Base-by-base conservation (phyloP, 1,284 basidiomycete genomes). In the Heterobasidion parviporum region DNA sequence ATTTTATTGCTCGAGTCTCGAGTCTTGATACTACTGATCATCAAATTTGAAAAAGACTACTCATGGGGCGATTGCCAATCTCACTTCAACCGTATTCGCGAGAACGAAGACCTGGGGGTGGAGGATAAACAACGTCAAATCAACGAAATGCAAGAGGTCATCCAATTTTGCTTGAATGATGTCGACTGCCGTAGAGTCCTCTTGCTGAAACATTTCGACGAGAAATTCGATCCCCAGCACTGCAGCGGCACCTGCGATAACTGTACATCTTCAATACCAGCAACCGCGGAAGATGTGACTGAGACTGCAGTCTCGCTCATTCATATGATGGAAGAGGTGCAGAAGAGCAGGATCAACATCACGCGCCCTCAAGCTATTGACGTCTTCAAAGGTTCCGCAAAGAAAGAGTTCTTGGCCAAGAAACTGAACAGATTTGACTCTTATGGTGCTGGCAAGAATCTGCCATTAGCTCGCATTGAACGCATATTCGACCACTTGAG, bases 141-240 rank as follows among this genome's bases (percentile, higher is more conserved):
- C 50, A 76, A 79, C 20, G 80, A 78, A 34, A 68, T 90, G 34
- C 65, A 72, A 4, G 74, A 76, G n/a, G 81, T 91, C 46, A 76
- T 87, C 12, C 73, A 81, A 54, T 99, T 87, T 70, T 95, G 92
- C 70, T 68, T 74, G 56, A 94, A 98, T 70, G 79, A 82, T 57
- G 83, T 85, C 41, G 90, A 93, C 62, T 99, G 96, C 65, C 86
- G 97, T 8, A 85, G 97, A 1, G 78, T 81, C 2, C 90, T 93
- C 64, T 77, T 99, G 16, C 79, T 99, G 47, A 79, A 77, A 43
- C 89, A 91, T 67, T 84, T 82, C 63, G 65, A 64, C 56, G 79
- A 85, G 60, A 59, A 54, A 7, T 83, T 83, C 64, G 66, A 73
- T 43, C 58, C 69, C 4, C 51, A 45, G n/a, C 45, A 61, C 35